These are phyloP conservation scores for Musa acuminata DNA, from an alignment of 176 grass and related monocot genomes.

Conservation along the genomic window DNA sequence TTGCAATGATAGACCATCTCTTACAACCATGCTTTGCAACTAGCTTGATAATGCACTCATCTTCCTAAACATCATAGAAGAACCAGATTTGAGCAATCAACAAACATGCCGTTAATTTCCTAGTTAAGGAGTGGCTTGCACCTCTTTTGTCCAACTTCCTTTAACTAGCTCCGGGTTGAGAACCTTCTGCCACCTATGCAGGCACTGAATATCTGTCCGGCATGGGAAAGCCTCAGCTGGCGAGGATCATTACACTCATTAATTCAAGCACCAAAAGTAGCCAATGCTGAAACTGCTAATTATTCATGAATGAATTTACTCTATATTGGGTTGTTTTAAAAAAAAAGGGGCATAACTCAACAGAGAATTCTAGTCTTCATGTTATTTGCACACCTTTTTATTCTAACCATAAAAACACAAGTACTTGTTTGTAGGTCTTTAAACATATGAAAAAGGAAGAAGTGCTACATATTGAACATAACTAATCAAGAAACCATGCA, in stretches of 20 bases:
- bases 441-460: too few species aligned
- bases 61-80: conserved; percentile 4
- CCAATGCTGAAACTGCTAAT: neutral
- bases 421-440: too few species aligned
- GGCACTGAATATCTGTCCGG: conserved; percentile 13
- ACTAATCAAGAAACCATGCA: too few species aligned
- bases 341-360: too few species aligned
- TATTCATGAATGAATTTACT: neutral
- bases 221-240: conserved; percentile 7
- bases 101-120: neutral
- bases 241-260: neutral
- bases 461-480: too few species aligned
- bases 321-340: neutral
- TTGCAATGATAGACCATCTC: conserved; percentile 11
- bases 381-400: too few species aligned
- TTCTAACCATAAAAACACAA: too few species aligned
- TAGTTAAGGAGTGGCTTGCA: neutral
- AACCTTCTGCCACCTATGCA: conserved; percentile 15
- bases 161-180: conserved; percentile 9
- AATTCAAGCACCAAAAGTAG: neutral
- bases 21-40: conserved; percentile 3
- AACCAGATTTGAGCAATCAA: neutral
- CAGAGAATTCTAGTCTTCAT: too few species aligned
- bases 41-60: conserved; percentile 8
- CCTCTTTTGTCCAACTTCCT: conserved; percentile 14